Evolutionary conservation across 1,284 basidiomycete species (phyloP).

Genomic region (Cryptococcus sp.): DNA sequence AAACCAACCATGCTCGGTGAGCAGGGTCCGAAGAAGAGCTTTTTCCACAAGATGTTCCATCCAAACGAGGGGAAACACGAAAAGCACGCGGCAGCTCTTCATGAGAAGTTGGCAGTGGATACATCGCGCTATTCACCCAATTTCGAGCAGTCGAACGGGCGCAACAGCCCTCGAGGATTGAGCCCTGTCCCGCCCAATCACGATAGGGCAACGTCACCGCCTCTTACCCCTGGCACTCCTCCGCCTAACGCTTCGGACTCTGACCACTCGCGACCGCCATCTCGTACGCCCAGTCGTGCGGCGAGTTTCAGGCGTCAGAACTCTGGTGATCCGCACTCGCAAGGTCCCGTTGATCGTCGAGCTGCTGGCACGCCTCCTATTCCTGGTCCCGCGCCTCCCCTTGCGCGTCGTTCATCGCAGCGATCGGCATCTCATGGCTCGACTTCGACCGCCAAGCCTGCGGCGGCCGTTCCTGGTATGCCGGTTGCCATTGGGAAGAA

Average conservation of each 20-base stretch:
- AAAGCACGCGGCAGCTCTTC: conserved; percentile 3
- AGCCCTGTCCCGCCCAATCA: conserved; percentile 24
- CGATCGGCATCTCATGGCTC: conserved; percentile 34
- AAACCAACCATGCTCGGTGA: conserved; percentile 39
- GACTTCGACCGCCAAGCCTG: conserved; percentile 20
- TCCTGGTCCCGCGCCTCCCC: conserved; percentile 4
- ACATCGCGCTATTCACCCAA: conserved; percentile 22
- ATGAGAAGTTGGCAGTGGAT: conserved; percentile 23
- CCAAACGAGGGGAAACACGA: conserved; percentile 38
- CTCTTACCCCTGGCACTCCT: conserved; percentile 39
- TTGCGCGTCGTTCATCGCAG: conserved; percentile 31
- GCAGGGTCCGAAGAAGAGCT: conserved; percentile 49
- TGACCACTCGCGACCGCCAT: conserved; percentile 41
- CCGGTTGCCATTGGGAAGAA: conserved; percentile 36
- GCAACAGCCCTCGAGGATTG: conserved; percentile 18
- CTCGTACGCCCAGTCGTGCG: conserved; percentile 39
- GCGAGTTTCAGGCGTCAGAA: conserved; percentile 40
- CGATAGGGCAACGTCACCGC: conserved; percentile 35
- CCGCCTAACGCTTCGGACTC: conserved; percentile 30
- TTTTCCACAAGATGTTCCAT: conserved; percentile 54
- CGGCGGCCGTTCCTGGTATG: conserved; percentile 22
- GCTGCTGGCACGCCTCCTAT: conserved; percentile 18
- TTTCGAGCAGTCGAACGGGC: conserved; percentile 11
- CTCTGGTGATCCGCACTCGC: conserved; percentile 35
- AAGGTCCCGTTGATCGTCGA: conserved; percentile 32